Conservation (phyloP, 768 basidiomycete species). For the Suillus placidus region DNA sequence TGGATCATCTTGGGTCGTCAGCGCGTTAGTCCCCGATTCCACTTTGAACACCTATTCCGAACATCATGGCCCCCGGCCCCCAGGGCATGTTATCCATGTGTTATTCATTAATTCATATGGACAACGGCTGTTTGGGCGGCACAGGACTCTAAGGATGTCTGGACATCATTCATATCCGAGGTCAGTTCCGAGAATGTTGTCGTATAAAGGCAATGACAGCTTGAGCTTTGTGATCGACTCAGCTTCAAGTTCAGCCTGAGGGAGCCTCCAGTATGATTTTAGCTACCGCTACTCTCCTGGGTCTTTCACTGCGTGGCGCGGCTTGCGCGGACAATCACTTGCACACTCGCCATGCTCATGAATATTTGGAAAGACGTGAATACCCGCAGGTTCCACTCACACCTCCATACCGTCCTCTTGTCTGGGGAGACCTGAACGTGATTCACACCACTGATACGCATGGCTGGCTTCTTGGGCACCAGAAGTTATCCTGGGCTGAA, state of each 20-base stretch:
- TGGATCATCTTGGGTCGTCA: no score
- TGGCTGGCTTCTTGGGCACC: slow-evolving; percentile 84
- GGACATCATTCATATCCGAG: not conserved
- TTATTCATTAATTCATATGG: no score
- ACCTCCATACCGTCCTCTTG: slow-evolving; percentile 66
- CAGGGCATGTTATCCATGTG: no score
- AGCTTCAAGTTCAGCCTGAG: not conserved
- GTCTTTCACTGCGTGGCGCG: slow-evolving; percentile 13
- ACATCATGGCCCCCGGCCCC: not conserved
- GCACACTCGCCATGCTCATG: slow-evolving; percentile 32
- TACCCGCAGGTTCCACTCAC: slow-evolving; percentile 46
- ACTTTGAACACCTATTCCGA: not conserved
- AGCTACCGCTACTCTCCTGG: slow-evolving; percentile 17
- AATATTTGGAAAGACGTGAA: slow-evolving; percentile 37
- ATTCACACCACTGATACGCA: slow-evolving; percentile 86
- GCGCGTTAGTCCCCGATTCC: no score
- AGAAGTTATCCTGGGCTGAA: slow-evolving; percentile 71
- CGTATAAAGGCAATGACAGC: not conserved
- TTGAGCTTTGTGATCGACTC: not conserved
- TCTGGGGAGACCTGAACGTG: slow-evolving; percentile 88
- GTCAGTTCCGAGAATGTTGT: not conserved
- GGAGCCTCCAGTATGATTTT: slow-evolving; percentile 14
- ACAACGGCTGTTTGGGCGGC: no score
- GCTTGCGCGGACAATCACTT: slow-evolving; percentile 23
- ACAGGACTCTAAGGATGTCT: not conserved